Conservation (phyloP, 163 green algal genomes). For the Coccomyxa subellipsoidea region DNA sequence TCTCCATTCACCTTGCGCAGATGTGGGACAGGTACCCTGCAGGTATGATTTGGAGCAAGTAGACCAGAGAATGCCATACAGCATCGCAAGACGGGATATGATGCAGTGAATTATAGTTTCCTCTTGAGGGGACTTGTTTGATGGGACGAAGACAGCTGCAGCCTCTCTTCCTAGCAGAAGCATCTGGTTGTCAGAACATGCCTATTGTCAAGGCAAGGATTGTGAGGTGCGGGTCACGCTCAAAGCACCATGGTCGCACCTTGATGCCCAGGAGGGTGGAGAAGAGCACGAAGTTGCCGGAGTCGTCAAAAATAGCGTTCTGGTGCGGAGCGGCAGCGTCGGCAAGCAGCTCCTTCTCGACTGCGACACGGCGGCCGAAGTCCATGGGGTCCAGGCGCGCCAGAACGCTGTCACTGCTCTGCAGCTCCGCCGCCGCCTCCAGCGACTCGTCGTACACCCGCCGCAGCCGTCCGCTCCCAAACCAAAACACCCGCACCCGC, state of each 20-base stretch:
- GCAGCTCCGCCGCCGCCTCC: conserved; percentile 75
- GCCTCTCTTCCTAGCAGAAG: too few species aligned
- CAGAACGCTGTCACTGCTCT: conserved; percentile 55
- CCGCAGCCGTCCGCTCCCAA: conserved; percentile 81
- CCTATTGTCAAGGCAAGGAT: too few species aligned
- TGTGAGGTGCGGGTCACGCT: too few species aligned
- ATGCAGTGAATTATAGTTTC: too few species aligned
- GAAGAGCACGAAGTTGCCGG: conserved; percentile 90
- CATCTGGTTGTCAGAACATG: too few species aligned
- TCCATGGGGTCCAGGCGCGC: conserved; percentile 91
- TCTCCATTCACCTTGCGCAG: too few species aligned
- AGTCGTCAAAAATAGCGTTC: conserved; percentile 91
- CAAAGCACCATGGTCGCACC: conserved; percentile 21
- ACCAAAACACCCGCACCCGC: conserved; percentile 85
- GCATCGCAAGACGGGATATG: too few species aligned
- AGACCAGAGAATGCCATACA: not conserved
- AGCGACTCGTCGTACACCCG: conserved; percentile 85
- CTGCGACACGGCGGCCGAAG: conserved; percentile 77
- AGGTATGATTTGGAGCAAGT: not conserved
- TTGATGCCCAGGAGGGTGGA: conserved; percentile 89
- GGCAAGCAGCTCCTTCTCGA: conserved; percentile 74
- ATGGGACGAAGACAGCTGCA: too few species aligned
- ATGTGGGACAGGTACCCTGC: not conserved
- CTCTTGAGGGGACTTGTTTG: too few species aligned
- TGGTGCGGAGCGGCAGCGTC: conserved; percentile 41